Evolutionary conservation across 2,329 filamentous ascomycete genomes (phyloP).

Genomic region (Pochonia chlamydosporia): DNA sequence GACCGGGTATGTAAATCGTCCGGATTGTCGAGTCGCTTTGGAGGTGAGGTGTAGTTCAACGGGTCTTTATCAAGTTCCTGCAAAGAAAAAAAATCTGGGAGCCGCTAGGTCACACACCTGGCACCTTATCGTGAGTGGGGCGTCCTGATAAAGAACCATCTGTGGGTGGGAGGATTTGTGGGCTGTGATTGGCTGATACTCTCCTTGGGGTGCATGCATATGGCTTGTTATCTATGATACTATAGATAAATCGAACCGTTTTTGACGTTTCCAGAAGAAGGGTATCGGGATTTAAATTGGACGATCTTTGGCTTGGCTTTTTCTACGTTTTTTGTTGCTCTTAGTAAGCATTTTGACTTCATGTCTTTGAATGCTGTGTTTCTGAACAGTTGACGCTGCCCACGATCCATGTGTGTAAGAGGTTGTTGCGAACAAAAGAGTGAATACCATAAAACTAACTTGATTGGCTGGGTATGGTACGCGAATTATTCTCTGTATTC

Average conservation of each 20-base stretch:
- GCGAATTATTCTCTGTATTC: too few relatives aligned
- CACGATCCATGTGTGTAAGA: too few relatives aligned
- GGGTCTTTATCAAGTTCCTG: not conserved
- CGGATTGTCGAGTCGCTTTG: not conserved
- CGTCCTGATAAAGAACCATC: constrained; percentile 1
- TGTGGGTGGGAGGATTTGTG: not conserved
- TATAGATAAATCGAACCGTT: too few relatives aligned
- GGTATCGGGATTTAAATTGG: not conserved
- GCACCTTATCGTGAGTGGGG: constrained; percentile 7
- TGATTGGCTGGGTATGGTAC: too few relatives aligned
- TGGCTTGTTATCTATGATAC: not conserved
- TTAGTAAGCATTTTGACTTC: not conserved
- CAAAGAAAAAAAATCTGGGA: constrained; percentile 3
- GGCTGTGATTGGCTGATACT: not conserved
- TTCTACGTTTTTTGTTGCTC: not conserved
- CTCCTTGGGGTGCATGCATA: not conserved
- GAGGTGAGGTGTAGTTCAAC: not conserved
- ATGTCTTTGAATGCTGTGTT: not conserved
- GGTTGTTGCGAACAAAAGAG: too few relatives aligned
- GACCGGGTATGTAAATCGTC: not conserved
- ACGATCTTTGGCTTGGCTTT: not conserved
- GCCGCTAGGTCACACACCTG: not conserved
- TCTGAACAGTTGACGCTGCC: too few relatives aligned
- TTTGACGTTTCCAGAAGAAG: not conserved
- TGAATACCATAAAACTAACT: too few relatives aligned